These are phyloP conservation scores for Botrytis cinerea DNA, from an alignment of 2,329 filamentous ascomycete species.

Conservation along the genomic window DNA sequence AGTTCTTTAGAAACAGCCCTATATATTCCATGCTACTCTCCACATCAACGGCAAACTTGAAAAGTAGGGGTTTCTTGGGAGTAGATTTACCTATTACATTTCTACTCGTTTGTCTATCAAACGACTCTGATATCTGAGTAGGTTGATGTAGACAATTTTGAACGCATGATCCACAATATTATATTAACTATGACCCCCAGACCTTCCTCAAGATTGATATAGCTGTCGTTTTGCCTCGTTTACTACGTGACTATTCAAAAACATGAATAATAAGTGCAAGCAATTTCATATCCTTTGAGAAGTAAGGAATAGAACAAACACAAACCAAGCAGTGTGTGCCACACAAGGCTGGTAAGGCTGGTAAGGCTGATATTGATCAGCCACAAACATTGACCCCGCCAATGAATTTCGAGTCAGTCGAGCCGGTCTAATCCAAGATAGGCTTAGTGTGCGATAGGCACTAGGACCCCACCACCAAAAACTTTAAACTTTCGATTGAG, in stretches of 20 bases:
- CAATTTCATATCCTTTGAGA: background rate
- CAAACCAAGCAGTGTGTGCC: background rate
- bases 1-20: background rate
- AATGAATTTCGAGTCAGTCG: background rate
- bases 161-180: background rate
- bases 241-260: background rate
- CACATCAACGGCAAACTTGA: background rate
- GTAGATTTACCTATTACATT: background rate
- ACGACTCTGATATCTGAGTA: background rate
- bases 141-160: background rate
- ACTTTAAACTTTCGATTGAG: slow-evolving; percentile 21
- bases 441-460: background rate
- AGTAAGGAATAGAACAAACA: background rate
- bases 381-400: slow-evolving; percentile 10
- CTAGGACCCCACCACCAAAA: slow-evolving; percentile 24
- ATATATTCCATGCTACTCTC: background rate
- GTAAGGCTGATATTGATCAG: background rate
- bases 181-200: background rate
- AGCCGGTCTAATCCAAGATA: background rate
- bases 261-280: background rate
- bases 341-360: slow-evolving; percentile 10
- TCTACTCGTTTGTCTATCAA: background rate
- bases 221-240: background rate
- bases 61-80: background rate
- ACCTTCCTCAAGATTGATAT: background rate